Conservation (phyloP, 2,329 filamentous ascomycete genomes). For the Fusarium chlamydosporum region DNA sequence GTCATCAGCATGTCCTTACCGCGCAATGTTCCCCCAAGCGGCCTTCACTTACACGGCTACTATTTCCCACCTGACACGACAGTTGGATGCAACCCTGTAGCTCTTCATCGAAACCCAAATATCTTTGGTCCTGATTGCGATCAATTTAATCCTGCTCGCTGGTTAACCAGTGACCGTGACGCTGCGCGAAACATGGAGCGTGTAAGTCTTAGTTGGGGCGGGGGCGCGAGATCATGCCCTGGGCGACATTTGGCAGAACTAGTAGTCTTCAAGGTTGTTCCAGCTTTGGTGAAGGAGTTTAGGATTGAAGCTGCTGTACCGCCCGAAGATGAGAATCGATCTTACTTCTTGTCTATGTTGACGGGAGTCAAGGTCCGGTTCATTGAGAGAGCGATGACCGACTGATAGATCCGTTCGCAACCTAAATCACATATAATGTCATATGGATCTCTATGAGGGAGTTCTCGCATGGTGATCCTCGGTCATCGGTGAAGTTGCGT, state of each 20-base stretch:
- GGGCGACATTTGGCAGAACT: slow-evolving; percentile 66
- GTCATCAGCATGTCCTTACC: slow-evolving; percentile 67
- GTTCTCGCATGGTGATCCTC: background rate
- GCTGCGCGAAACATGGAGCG: slow-evolving; percentile 60
- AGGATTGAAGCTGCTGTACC: slow-evolving; percentile 60
- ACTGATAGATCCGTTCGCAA: background rate
- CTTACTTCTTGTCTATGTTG: slow-evolving; percentile 68
- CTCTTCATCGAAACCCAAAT: slow-evolving; percentile 64
- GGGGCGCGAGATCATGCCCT: slow-evolving; percentile 65
- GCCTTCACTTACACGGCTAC: slow-evolving; percentile 57
- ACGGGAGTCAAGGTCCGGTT: slow-evolving; percentile 63
- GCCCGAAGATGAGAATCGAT: slow-evolving; percentile 56
- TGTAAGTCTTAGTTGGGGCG: slow-evolving; percentile 66
- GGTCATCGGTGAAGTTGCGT: background rate
- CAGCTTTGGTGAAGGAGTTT: slow-evolving; percentile 61
- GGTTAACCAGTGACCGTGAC: slow-evolving; percentile 56
- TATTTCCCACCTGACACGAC: slow-evolving; percentile 62
- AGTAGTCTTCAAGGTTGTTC: slow-evolving; percentile 62
- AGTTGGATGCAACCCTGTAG: slow-evolving; percentile 66
- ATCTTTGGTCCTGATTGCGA: slow-evolving; percentile 65
- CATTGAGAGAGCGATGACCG: slow-evolving; percentile 14
- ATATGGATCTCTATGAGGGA: rapidly evolving
- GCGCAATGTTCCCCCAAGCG: slow-evolving; percentile 59
- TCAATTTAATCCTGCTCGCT: slow-evolving; percentile 62
- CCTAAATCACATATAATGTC: rapidly evolving